These are phyloP conservation scores for Calonectria ilicicola DNA, from an alignment of 2,329 filamentous ascomycete genomes.

Conservation along the genomic window DNA sequence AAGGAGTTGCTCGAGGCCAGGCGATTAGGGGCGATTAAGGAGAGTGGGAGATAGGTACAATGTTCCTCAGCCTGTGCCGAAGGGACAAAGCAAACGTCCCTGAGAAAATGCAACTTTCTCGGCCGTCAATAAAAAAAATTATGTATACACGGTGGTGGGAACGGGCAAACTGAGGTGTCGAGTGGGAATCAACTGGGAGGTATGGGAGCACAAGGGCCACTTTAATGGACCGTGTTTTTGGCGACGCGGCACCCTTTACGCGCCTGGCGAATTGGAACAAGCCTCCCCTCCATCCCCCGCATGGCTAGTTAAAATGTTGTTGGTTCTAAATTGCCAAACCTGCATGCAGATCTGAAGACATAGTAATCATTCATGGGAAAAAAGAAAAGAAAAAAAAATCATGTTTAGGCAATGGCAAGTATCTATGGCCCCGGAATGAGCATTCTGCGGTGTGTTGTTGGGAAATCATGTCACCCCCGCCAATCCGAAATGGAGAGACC, in stretches of 20 bases:
- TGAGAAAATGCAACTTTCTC: conserved; percentile 18
- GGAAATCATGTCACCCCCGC: background rate
- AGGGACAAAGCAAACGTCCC: conserved; percentile 7
- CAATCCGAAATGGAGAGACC: background rate
- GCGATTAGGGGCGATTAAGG: background rate
- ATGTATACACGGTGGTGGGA: conserved; percentile 7
- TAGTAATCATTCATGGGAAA: background rate
- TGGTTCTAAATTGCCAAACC: background rate
- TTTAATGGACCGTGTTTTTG: conserved; percentile 43
- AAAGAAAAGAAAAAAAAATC: too few species aligned
- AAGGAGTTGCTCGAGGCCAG: background rate
- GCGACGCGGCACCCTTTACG: conserved; percentile 44
- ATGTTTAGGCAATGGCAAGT: background rate
- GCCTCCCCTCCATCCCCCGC: background rate
- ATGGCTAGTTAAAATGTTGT: background rate
- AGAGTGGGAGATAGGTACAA: background rate
- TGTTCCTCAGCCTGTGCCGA: background rate
- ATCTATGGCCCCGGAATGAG: background rate
- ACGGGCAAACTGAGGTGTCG: background rate
- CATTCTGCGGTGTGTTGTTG: background rate
- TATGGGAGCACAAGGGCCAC: conserved; percentile 32
- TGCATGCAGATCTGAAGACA: background rate
- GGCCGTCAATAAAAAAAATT: background rate
- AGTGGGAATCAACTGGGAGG: conserved; percentile 11
- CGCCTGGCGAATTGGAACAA: conserved; percentile 35